phyloP scores from a whole-genome alignment of 2,329 filamentous ascomycete genomes.

The Penicillium sclerotigenum region DNA sequence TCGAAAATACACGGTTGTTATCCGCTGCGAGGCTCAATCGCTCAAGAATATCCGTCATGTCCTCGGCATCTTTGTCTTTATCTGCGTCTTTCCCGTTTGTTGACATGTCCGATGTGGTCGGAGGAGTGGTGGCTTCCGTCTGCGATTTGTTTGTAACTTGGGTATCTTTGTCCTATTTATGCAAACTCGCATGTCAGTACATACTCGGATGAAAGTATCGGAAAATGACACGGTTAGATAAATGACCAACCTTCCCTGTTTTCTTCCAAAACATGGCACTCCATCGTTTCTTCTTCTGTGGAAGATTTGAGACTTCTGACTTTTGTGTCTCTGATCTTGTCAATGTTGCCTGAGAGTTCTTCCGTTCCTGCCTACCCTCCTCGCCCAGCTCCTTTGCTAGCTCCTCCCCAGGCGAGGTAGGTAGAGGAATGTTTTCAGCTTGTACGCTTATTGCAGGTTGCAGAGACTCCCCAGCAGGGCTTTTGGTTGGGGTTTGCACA shows the following conservation, averaged over 20 bases:
- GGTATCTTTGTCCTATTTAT: constrained; percentile 9
- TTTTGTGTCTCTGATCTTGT: constrained; percentile 19
- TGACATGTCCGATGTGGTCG: constrained; percentile 17
- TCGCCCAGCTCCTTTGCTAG: constrained; percentile 33
- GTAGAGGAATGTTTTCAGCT: constrained; percentile 50
- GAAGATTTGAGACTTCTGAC: constrained; percentile 14
- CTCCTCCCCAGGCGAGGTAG: constrained; percentile 48
- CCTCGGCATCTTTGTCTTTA: constrained; percentile 65
- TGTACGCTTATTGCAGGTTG: constrained; percentile 38
- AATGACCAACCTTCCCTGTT: constrained; percentile 29
- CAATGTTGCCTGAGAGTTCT: constrained; percentile 14
- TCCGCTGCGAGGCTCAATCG: constrained; percentile 77
- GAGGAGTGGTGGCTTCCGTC: constrained; percentile 2
- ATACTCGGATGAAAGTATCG: background rate
- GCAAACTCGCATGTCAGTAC: background rate
- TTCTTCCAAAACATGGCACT: constrained; percentile 42
- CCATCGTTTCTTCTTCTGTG: constrained; percentile 37
- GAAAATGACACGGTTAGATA: background rate
- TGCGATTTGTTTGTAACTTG: background rate
- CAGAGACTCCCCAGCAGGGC: background rate
- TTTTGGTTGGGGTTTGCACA: background rate
- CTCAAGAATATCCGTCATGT: constrained; percentile 76
- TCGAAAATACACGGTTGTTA: constrained; percentile 80
- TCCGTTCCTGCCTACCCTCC: constrained; percentile 36
- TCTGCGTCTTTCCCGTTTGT: constrained; percentile 40